Evolutionary conservation across 805 yeast genomes (phyloP).

Genomic region (Zygosaccharomyces lentus): DNA sequence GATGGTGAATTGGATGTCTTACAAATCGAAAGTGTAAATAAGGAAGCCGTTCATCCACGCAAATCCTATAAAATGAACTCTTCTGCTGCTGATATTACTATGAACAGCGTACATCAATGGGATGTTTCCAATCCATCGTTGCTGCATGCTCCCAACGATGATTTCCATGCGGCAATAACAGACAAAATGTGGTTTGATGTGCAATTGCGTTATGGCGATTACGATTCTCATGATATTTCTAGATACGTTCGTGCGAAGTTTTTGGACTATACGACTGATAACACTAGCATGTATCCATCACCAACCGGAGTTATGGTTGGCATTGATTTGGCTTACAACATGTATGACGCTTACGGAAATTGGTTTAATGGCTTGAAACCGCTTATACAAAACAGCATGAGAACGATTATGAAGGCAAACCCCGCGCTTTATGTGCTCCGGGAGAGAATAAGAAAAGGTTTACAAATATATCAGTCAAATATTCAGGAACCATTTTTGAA

Average conservation of each 20-base stretch:
- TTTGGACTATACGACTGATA: slow-evolving; percentile 88
- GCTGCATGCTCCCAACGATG: slow-evolving; percentile 65
- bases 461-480: slow-evolving; percentile 89
- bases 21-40: slow-evolving; percentile 80
- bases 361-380: slow-evolving; percentile 97
- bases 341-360: slow-evolving; percentile 94
- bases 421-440: slow-evolving; percentile 89
- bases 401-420: slow-evolving; percentile 88
- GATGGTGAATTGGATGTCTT: slow-evolving; percentile 82
- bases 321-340: slow-evolving; percentile 89
- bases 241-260: slow-evolving; percentile 90
- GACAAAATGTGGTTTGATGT: slow-evolving; percentile 92
- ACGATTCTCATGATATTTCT: slow-evolving; percentile 94
- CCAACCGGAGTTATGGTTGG: slow-evolving; percentile 90
- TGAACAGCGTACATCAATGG: slow-evolving; percentile 77
- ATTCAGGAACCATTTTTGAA: slow-evolving; percentile 89
- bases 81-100: slow-evolving; percentile 84
- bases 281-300: slow-evolving; percentile 79
- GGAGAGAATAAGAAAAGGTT: slow-evolving; percentile 89
- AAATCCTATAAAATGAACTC: slow-evolving; percentile 97
- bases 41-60: slow-evolving; percentile 92
- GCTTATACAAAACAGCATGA: slow-evolving; percentile 84
- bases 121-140: slow-evolving; percentile 76
- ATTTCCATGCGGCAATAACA: slow-evolving; percentile 50
- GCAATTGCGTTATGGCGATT: slow-evolving; percentile 93